These are phyloP conservation scores for Melocanna baccifera DNA, from an alignment of 176 grass and related monocot species.

Conservation along the genomic window DNA sequence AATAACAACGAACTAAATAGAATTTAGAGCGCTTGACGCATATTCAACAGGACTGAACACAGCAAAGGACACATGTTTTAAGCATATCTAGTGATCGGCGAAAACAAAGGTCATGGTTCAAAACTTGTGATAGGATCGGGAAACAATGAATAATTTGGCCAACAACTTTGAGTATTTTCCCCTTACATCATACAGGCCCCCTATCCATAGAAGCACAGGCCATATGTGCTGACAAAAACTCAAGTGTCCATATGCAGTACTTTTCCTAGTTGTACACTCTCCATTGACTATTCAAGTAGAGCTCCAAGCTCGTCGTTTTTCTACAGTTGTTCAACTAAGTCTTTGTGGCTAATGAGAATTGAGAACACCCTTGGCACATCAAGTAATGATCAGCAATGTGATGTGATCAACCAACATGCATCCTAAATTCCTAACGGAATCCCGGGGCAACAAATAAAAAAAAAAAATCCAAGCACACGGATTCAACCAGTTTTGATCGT, in stretches of 20 bases:
- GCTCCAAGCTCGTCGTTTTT: neutral
- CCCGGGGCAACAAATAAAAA: neutral
- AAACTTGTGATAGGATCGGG: neutral
- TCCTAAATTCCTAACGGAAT: neutral
- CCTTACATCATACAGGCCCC: neutral
- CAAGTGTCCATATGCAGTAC: neutral
- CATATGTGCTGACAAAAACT: neutral
- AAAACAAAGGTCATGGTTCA: neutral
- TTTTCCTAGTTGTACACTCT: neutral
- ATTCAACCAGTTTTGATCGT: neutral
- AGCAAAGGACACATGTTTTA: constrained; percentile 17
- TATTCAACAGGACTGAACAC: neutral
- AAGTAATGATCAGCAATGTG: no score
- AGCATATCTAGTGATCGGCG: constrained; percentile 13
- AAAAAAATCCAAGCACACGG: neutral
- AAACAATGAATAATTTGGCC: constrained; percentile 11
- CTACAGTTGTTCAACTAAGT: neutral
- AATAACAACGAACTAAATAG: neutral
- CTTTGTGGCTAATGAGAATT: neutral
- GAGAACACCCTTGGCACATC: neutral
- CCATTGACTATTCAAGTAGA: neutral
- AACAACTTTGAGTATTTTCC: constrained; percentile 1
- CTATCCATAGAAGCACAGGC: neutral
- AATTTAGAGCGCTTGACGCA: neutral
- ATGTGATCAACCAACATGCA: no score